Base-by-base conservation (phyloP, 2,329 filamentous ascomycete species). In the Arachnomyces sp. region DNA sequence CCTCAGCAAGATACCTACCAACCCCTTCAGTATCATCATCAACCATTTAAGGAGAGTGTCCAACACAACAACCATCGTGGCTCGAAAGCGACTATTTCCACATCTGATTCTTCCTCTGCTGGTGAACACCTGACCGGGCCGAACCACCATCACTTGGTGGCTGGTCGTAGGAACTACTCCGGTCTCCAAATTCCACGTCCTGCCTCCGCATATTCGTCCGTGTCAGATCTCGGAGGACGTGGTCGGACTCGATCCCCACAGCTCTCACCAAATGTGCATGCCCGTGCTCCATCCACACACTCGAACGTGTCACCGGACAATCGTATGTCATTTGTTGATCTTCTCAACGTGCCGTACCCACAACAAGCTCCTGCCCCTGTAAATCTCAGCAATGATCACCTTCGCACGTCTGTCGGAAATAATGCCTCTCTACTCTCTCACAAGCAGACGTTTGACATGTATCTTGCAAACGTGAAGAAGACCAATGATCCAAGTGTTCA, bases 361-460 rank as follows among this genome's bases (percentile, higher is more conserved):
- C 88, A 93, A 60, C 85, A 85, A 42, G 78, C 65, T 61, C 86
- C 65, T 54, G 85, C 67, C 56, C 67, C 69, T 5, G 64, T 70
- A 6, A 69, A 76, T 18, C 72, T 94, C 44, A 85, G 93, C 61
- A 95, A 96, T 57, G 79, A 83, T 8, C 76, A 83, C 47, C 68
- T 98, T 36, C 82, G 86, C 44, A 79, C 74, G 41, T 81, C 77
- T 12, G 81, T 98, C 16, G 92, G 92, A 33, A 83, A 79, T 57
- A 94, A 94, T 66, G 90, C 90, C 3, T 94, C 89, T 14, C 73
- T 98, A 9, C 75, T 98, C 20, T 89, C 87, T 55, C 82, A 86
- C 28, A 85, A 90, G 57, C 89, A 96, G 66, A 98, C 92, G 2
- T 76, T 98, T 36, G 89, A 96, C 40, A 95, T 96, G 90, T 98